Evolutionary conservation across 2,329 filamentous ascomycete species (phyloP).

Genomic region (Didymella segeticola): DNA sequence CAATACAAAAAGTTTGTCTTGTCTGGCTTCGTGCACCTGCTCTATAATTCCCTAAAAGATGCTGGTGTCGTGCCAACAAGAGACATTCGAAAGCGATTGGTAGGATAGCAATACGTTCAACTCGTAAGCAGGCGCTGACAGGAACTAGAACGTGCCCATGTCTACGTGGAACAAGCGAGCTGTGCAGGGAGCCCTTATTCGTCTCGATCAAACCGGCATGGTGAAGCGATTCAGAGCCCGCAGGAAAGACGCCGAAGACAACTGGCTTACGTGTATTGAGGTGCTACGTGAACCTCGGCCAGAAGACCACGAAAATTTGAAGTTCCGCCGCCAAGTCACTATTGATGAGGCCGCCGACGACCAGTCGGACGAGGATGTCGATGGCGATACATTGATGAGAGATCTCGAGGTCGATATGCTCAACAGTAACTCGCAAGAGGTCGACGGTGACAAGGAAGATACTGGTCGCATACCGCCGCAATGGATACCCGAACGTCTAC

Average conservation of each 20-base stretch:
- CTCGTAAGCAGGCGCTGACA: slow-evolving; percentile 20
- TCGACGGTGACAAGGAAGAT: slow-evolving; percentile 29
- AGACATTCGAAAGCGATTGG: slow-evolving; percentile 60
- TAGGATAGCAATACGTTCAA: slow-evolving; percentile 27
- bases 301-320: slow-evolving; percentile 44
- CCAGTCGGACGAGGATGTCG: slow-evolving; percentile 38
- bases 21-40: slow-evolving; percentile 55
- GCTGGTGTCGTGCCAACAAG: slow-evolving; percentile 59
- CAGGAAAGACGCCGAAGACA: slow-evolving; percentile 33
- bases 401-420: slow-evolving; percentile 43
- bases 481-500: slow-evolving; percentile 62
- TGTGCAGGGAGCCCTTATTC: slow-evolving; percentile 48
- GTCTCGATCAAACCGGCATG: slow-evolving; percentile 50
- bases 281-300: slow-evolving; percentile 48
- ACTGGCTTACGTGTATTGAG: slow-evolving; percentile 49
- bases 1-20: slow-evolving; percentile 54
- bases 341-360: slow-evolving; percentile 25
- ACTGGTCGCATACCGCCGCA: slow-evolving; percentile 52
- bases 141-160: slow-evolving; percentile 37
- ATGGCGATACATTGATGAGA: slow-evolving; percentile 39
- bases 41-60: slow-evolving; percentile 59
- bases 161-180: slow-evolving; percentile 49
- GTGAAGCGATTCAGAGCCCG: slow-evolving; percentile 48
- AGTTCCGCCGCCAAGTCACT: slow-evolving; percentile 32
- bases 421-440: slow-evolving; percentile 26